Conservation (phyloP, 495 filamentous ascomycete species). For the Hyphodiscus hymeniophilus region DNA sequence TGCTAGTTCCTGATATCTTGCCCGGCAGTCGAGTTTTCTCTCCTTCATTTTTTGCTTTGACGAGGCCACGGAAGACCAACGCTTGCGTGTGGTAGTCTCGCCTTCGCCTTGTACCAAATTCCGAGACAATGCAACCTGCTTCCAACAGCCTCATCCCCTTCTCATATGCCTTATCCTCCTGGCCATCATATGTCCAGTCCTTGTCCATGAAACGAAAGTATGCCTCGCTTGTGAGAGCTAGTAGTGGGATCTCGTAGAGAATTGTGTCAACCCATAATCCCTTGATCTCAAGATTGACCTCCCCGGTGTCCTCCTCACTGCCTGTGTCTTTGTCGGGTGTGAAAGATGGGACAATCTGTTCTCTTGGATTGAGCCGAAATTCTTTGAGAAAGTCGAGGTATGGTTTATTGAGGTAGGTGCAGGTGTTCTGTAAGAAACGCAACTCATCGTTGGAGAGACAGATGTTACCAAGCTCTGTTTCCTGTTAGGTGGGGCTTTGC, state of each 20-base stretch:
- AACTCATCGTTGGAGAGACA: slow-evolving; percentile 69
- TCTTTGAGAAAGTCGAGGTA: slow-evolving; percentile 75
- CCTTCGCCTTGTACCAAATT: slow-evolving; percentile 84
- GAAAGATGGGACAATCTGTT: slow-evolving; percentile 72
- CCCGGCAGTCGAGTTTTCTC: slow-evolving; percentile 55
- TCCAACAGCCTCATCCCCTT: slow-evolving; percentile 74
- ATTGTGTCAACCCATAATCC: slow-evolving; percentile 94
- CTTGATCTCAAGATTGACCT: slow-evolving; percentile 61
- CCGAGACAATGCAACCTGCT: slow-evolving; percentile 80
- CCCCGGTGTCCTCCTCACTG: slow-evolving; percentile 61
- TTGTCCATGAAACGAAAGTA: slow-evolving; percentile 93
- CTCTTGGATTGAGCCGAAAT: slow-evolving; percentile 70
- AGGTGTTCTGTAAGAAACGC: slow-evolving; percentile 65
- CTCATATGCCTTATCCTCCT: slow-evolving; percentile 70
- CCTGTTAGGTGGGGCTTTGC: background rate
- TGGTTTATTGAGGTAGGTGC: slow-evolving; percentile 66
- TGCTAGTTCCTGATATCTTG: slow-evolving; percentile 80
- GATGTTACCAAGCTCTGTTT: slow-evolving; percentile 67
- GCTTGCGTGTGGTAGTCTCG: slow-evolving; percentile 94
- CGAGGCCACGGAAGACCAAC: slow-evolving; percentile 76
- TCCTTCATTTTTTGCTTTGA: slow-evolving; percentile 60
- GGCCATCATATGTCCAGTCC: slow-evolving; percentile 78
- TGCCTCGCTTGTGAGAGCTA: slow-evolving; percentile 86
- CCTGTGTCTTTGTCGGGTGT: slow-evolving; percentile 54
- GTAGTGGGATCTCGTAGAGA: slow-evolving; percentile 91